A percentile compares a stretch with the other conserved stretches of the same genome.
Conservation (phyloP, 108 stramenopile genomes). For the Stephanodiscus triporus region DNA sequence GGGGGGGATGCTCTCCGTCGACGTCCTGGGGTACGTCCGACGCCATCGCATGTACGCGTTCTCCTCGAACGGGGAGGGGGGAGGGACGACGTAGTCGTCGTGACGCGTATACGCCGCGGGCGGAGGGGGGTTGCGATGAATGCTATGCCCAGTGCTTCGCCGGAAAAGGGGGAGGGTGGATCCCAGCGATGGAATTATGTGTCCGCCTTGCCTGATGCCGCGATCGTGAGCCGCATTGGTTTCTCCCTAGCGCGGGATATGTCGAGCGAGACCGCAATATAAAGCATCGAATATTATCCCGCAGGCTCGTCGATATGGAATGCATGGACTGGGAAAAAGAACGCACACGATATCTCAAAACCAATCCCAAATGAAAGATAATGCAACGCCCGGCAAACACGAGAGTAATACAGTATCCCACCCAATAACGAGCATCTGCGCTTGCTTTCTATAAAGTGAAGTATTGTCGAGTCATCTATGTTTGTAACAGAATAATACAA, state of each 20-base stretch:
- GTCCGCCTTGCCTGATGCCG: too few species aligned
- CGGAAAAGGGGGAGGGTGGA: neutral
- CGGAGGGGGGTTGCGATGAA: neutral
- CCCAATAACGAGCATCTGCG: neutral
- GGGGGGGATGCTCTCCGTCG: slow-evolving; percentile 31
- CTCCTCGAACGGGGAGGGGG: slow-evolving; percentile 1
- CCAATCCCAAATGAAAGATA: neutral
- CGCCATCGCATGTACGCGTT: slow-evolving; percentile 67
- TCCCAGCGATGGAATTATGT: neutral
- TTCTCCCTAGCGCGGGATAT: too few species aligned
- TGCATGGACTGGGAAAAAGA: neutral
- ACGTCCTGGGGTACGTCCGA: slow-evolving; percentile 70
- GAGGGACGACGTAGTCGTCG: too few species aligned
- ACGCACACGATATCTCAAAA: neutral
- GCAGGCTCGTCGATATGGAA: too few species aligned
- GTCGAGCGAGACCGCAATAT: too few species aligned
- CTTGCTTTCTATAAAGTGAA: too few species aligned
- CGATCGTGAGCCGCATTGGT: too few species aligned
- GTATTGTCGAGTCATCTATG: too few species aligned
- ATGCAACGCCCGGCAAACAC: neutral
- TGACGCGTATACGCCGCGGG: too few species aligned
- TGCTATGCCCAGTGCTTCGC: neutral
- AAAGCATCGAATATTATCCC: too few species aligned
- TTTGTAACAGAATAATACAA: too few species aligned
- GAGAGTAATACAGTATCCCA: neutral